Evolutionary conservation across 129 eudicot species (phyloP).

Genomic region (Deinandra increscens): DNA sequence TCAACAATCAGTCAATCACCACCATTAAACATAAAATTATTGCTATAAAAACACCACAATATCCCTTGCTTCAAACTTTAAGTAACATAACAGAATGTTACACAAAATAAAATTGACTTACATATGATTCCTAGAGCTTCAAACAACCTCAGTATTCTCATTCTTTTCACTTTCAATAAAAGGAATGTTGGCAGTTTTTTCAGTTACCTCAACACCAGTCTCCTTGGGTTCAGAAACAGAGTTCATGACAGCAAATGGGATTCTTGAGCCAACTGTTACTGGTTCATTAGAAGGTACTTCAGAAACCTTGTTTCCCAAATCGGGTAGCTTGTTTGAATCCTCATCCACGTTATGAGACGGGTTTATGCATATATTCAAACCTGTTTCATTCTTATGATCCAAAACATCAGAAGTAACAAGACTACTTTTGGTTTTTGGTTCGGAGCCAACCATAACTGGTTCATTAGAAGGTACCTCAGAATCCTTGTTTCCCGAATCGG

Average conservation of each 20-base stretch:
- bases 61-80: slow-evolving; percentile 4
- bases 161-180: slow-evolving; percentile 22
- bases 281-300: slow-evolving; percentile 4
- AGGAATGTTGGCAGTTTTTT: slow-evolving; percentile 25
- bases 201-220: slow-evolving; percentile 16
- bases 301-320: not conserved
- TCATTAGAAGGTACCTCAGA: slow-evolving; percentile 1
- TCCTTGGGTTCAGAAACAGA: slow-evolving; percentile 16
- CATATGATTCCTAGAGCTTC: slow-evolving; percentile 8
- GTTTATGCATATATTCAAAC: slow-evolving; percentile 8
- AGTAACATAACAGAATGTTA: not conserved
- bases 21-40: not conserved
- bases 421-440: slow-evolving; percentile 19
- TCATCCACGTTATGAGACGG: not conserved
- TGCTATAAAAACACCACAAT: slow-evolving; percentile 1
- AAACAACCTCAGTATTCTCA: slow-evolving; percentile 26
- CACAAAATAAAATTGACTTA: slow-evolving; percentile 21
- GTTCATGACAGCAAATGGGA: slow-evolving; percentile 46
- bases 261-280: slow-evolving; percentile 26
- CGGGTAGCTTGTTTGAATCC: not conserved
- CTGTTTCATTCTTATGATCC: slow-evolving; percentile 16
- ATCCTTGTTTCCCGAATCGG: not conserved
- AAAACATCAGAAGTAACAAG: slow-evolving; percentile 21
- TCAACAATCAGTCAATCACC: too few relatives aligned
- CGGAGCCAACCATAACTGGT: slow-evolving; percentile 14